Conservation (phyloP, 2,329 filamentous ascomycete genomes). For the Scopulariopsis brevicaulis region DNA sequence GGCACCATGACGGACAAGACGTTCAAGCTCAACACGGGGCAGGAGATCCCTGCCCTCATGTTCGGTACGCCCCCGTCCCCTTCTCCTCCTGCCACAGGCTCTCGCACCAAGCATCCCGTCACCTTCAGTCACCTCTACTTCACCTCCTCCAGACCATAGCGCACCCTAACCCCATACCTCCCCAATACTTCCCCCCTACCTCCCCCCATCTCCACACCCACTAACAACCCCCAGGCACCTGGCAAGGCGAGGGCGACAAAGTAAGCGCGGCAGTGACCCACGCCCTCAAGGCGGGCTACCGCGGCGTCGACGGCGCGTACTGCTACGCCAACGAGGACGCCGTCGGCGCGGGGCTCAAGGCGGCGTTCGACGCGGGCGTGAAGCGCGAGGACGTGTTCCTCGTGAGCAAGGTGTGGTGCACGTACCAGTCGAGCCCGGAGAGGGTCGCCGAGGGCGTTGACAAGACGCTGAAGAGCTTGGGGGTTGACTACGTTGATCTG, state of each 20-base stretch:
- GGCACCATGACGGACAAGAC: slow-evolving; percentile 9
- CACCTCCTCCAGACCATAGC: not conserved
- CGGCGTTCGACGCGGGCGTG: slow-evolving; percentile 58
- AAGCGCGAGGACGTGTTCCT: slow-evolving; percentile 75
- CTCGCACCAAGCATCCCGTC: not conserved
- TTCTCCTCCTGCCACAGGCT: slow-evolving; percentile 1
- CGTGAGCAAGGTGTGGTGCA: slow-evolving; percentile 77
- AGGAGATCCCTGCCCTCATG: slow-evolving; percentile 51
- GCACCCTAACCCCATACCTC: too few relatives aligned
- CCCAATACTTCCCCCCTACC: too few relatives aligned
- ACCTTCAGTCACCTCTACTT: not conserved
- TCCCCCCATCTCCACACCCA: not conserved
- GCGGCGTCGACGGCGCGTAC: slow-evolving; percentile 60
- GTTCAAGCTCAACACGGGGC: slow-evolving; percentile 55
- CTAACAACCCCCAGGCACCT: slow-evolving; percentile 38
- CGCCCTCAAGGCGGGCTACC: slow-evolving; percentile 46
- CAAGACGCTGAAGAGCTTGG: slow-evolving; percentile 60
- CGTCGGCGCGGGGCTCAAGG: slow-evolving; percentile 66
- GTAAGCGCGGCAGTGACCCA: slow-evolving; percentile 46
- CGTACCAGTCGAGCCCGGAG: slow-evolving; percentile 46
- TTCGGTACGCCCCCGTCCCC: slow-evolving; percentile 32
- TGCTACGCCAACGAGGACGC: slow-evolving; percentile 76
- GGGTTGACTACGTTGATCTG: slow-evolving; percentile 72
- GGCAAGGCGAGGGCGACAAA: slow-evolving; percentile 49
- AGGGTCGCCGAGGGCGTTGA: slow-evolving; percentile 59